phyloP scores from a whole-genome alignment of 2,329 filamentous ascomycete species.

The Raffaelea deltoideospora region DNA sequence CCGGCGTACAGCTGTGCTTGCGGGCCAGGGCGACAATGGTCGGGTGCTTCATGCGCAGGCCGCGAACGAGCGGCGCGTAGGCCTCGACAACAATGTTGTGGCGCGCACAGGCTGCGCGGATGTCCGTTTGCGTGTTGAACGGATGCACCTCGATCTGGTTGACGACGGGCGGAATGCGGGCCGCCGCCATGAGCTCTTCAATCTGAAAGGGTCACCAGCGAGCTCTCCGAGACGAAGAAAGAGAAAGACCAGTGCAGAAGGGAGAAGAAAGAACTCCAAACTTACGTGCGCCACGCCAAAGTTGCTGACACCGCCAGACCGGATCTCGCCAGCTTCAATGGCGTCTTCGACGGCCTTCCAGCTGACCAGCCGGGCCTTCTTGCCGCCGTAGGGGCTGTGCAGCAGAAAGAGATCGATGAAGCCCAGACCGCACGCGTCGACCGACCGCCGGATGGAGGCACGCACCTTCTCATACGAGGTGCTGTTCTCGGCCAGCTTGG shows the following conservation, averaged over 20 bases:
- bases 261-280: constrained; percentile 6
- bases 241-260: neutral
- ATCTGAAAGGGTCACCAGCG: no score
- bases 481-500: constrained; percentile 55
- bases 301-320: constrained; percentile 61
- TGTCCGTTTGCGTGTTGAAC: constrained; percentile 59
- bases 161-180: constrained; percentile 48
- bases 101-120: constrained; percentile 49
- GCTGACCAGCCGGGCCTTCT: constrained; percentile 49
- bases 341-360: constrained; percentile 70
- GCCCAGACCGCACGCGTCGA: constrained; percentile 50
- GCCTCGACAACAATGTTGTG: constrained; percentile 60
- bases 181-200: constrained; percentile 50
- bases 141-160: constrained; percentile 76
- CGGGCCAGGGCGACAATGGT: constrained; percentile 44
- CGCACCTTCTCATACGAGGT: constrained; percentile 53
- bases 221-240: neutral
- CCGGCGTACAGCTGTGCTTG: constrained; percentile 56
- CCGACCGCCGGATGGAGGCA: constrained; percentile 47
- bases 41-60: constrained; percentile 52
- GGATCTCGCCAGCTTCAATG: constrained; percentile 54
- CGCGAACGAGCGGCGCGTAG: constrained; percentile 63
- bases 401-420: constrained; percentile 71
- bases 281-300: constrained; percentile 59
- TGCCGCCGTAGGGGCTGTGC: constrained; percentile 66